Conservation (phyloP, 306 rosid species). For the Cucumis hystrix region DNA sequence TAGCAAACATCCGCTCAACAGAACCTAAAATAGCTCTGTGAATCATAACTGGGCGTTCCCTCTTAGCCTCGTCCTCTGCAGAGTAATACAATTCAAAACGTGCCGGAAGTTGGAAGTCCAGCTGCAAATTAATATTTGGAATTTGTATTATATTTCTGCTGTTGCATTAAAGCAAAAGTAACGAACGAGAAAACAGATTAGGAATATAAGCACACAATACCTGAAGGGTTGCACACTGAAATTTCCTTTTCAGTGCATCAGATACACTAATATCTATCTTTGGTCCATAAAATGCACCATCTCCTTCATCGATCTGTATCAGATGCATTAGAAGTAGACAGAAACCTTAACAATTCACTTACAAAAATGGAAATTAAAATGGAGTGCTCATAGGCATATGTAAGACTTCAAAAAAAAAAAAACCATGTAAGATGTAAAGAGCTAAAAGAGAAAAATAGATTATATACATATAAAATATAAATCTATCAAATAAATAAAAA, state of each 20-base stretch:
- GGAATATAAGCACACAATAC: constrained; percentile 16
- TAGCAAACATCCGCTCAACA: constrained; percentile 91
- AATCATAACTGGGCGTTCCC: constrained; percentile 88
- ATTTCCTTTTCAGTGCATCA: constrained; percentile 78
- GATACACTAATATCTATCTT: constrained; percentile 90
- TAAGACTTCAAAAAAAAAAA: background rate
- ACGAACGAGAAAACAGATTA: background rate
- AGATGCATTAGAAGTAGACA: background rate
- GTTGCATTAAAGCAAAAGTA: background rate
- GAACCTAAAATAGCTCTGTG: constrained; percentile 92
- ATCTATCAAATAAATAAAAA: background rate
- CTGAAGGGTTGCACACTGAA: constrained; percentile 95
- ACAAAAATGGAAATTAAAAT: background rate
- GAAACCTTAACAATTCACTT: background rate
- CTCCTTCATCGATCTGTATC: constrained; percentile 73
- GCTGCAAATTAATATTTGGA: constrained; percentile 32
- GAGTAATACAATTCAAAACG: constrained; percentile 83
- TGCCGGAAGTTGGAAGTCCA: constrained; percentile 89
- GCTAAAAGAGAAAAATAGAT: background rate
- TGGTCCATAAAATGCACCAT: constrained; percentile 94
- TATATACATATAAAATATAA: background rate
- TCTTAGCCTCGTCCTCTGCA: constrained; percentile 90
- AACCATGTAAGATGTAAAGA: background rate
- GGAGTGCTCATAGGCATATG: background rate
- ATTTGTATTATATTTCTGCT: constrained; percentile 3